Evolutionary conservation across 2,329 filamentous ascomycete species (phyloP), one percentile per base, ranked within the genome.

Genomic region (Thelonectria discophora): DNA sequence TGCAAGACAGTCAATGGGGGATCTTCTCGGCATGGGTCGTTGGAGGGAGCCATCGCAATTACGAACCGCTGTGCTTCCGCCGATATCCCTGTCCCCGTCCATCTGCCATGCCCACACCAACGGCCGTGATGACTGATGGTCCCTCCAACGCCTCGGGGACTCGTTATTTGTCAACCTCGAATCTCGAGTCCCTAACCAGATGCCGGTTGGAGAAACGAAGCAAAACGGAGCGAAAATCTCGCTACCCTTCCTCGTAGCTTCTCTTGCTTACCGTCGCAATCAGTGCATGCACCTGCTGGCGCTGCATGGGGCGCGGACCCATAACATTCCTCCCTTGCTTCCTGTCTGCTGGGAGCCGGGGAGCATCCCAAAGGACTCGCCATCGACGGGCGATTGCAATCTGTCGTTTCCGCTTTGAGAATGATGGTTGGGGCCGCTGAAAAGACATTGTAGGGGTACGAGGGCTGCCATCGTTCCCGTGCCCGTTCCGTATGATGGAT

Each of bases 171-270:
- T 45, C 51, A 40, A 37, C 46, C 48, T 32, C 50, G 48, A 24
- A 55, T 60, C 51, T 54, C 20, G 43, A 55, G 37, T 55, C 46
- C 50, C 37, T 24, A 12, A 20, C 51, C 40, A 30, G 58, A 51
- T 47, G 40, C 34, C 34, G 34, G n/a, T 27, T 27, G 9, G 57
- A 27, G 15, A 55, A 39, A 45, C 24, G 37, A 30, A 30, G 27
- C 27, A 30, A 30, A 30, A 30, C 27, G 9, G 27, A 30, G 27
- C 27, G 27, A 30, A 30, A 30, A 57, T 27, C 34, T 49, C 39
- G 45, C 49, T 51, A 39, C 32, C 42, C 55, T 58, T 9, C 49
- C 32, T 21, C n/a, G n/a, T 46, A 42, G 45, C 43, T 54, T 11
- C 46, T 27, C 43, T 17, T 55, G 32, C 11, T 15, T 40, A 17